These are phyloP conservation scores for Tricharina praecox DNA, from an alignment of 495 filamentous ascomycete genomes.

Conservation along the genomic window DNA sequence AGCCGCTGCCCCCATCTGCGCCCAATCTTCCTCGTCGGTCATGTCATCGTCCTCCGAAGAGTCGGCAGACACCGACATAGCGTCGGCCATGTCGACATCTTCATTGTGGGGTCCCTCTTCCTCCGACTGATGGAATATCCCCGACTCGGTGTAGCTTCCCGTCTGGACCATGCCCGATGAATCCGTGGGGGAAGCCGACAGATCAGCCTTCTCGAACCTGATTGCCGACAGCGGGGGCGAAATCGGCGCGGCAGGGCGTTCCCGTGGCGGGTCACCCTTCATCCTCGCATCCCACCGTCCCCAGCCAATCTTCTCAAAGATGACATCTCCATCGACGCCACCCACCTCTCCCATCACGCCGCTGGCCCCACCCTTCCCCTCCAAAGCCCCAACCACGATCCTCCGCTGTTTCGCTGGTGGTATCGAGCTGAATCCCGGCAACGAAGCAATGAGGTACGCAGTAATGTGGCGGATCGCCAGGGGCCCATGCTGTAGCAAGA, in stretches of 20 bases:
- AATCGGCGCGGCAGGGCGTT: not conserved
- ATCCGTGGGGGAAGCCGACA: not conserved
- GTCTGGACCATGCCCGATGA: not conserved
- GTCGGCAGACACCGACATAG: constrained; percentile 62
- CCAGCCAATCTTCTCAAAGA: constrained; percentile 95
- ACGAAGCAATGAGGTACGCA: constrained; percentile 76
- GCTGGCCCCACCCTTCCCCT: constrained; percentile 25
- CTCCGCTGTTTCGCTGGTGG: constrained; percentile 82
- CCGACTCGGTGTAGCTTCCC: constrained; percentile 48
- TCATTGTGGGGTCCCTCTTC: constrained; percentile 42
- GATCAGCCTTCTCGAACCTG: not conserved
- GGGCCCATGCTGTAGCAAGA: constrained; percentile 75
- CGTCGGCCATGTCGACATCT: constrained; percentile 81
- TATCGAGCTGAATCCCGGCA: constrained; percentile 83
- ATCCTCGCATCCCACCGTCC: constrained; percentile 81
- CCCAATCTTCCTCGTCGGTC: constrained; percentile 98
- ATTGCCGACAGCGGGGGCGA: not conserved
- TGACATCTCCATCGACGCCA: constrained; percentile 57
- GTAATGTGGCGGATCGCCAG: constrained; percentile 89
- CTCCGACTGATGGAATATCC: constrained; percentile 50
- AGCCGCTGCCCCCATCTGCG: constrained; percentile 68
- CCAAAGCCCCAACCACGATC: constrained; percentile 27
- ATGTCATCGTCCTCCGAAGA: constrained; percentile 57
- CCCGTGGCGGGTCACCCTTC: constrained; percentile 45
- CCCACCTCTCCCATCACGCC: constrained; percentile 31